These are phyloP conservation scores for Sporothrix brasiliensis DNA, from an alignment of 2,329 filamentous ascomycete species.

Conservation along the genomic window DNA sequence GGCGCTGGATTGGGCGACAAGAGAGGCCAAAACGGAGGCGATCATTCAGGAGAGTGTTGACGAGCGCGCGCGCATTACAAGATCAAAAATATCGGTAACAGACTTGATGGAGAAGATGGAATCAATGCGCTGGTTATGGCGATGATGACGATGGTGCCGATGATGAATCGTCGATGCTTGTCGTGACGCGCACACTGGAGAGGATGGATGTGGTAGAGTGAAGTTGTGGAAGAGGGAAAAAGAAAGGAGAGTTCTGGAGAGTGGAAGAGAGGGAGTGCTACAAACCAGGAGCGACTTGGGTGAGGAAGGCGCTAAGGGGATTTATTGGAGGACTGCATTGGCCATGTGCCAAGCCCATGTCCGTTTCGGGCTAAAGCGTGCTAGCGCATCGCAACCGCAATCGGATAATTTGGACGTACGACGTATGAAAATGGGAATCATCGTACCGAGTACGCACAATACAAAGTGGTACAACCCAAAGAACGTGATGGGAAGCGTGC, in stretches of 20 bases:
- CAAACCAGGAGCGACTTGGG: neutral
- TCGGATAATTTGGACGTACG: too few species aligned
- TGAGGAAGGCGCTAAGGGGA: neutral
- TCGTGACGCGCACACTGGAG: neutral
- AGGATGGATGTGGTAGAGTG: neutral
- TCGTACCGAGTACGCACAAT: too few species aligned
- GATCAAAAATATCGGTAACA: neutral
- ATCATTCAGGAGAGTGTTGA: neutral
- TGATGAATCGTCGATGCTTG: slow-evolving; percentile 12
- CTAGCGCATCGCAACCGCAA: neutral
- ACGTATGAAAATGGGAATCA: too few species aligned
- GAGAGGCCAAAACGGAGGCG: neutral
- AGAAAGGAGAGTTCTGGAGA: neutral
- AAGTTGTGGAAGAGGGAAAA: slow-evolving; percentile 1
- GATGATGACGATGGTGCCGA: neutral
- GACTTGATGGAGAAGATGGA: too few species aligned
- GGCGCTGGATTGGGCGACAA: neutral
- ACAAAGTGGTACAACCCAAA: too few species aligned
- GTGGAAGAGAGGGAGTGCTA: neutral
- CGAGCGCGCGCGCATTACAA: slow-evolving; percentile 16
- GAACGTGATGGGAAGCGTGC: too few species aligned
- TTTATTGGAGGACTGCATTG: slow-evolving; percentile 6
- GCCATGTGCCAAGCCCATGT: slow-evolving; percentile 9
- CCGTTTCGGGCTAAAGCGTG: slow-evolving; percentile 12
- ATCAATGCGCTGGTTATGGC: neutral